Conservation (phyloP, 2,329 filamentous ascomycete species). For the Colletotrichum sp. region DNA sequence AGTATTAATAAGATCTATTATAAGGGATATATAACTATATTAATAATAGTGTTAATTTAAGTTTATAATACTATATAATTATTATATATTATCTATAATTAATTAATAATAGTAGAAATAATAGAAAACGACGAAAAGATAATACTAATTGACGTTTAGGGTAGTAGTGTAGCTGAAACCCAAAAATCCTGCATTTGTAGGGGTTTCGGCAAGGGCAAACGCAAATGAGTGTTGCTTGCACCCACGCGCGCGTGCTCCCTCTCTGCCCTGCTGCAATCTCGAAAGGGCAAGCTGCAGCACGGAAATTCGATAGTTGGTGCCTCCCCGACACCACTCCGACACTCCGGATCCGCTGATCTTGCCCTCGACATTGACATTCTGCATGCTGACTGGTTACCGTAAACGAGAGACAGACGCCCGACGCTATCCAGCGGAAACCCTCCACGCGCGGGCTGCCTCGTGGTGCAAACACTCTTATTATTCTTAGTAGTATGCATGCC, state of each 20-base stretch:
- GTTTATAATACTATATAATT: no score
- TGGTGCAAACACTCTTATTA: not conserved
- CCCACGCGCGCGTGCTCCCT: not conserved
- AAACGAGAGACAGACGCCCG: not conserved
- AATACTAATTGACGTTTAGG: no score
- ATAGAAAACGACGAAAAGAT: no score
- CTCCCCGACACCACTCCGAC: not conserved
- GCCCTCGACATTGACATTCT: not conserved
- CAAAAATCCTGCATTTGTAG: no score
- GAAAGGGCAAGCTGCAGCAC: not conserved
- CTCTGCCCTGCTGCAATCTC: not conserved
- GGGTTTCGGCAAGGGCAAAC: no score
- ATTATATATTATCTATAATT: no score
- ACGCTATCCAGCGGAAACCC: not conserved
- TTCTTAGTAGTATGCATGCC: not conserved
- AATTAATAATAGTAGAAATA: no score
- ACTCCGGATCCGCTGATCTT: slow-evolving; percentile 2
- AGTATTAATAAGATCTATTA: no score
- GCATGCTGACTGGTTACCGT: not conserved
- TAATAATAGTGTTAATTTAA: no score
- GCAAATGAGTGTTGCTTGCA: not conserved
- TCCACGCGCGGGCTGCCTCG: not conserved
- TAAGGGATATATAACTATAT: no score
- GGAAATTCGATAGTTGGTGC: slow-evolving; percentile 9
- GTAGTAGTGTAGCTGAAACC: no score